Evolutionary conservation across 202 grass and related monocot species (phyloP).

Genomic region (Schoenoplectus tabernaemontani): DNA sequence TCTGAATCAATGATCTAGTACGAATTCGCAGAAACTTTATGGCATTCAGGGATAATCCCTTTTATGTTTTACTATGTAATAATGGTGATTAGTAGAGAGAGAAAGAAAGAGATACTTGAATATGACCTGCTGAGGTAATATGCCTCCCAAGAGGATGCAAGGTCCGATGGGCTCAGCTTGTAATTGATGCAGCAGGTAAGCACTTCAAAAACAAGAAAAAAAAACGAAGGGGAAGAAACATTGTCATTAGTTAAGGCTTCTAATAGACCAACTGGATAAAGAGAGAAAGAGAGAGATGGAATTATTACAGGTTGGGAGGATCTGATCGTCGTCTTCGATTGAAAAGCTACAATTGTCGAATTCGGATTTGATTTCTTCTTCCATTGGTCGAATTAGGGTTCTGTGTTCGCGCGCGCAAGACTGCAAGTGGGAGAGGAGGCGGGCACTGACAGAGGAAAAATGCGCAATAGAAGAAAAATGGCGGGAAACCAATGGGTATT

Average conservation of each 20-base stretch:
- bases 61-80: background rate
- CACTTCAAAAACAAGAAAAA: slow-evolving; percentile 32
- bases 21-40: background rate
- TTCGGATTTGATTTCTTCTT: slow-evolving; percentile 74
- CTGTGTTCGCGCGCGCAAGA: background rate
- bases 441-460: background rate
- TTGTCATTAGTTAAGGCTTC: background rate
- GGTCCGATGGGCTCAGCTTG: slow-evolving; percentile 69
- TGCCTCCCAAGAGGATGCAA: slow-evolving; percentile 84
- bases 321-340: slow-evolving; percentile 47
- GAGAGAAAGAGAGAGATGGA: background rate
- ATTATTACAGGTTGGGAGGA: slow-evolving; percentile 60
- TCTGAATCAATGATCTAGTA: background rate
- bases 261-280: background rate
- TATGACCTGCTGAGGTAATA: slow-evolving; percentile 83
- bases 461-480: slow-evolving; percentile 18
- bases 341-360: slow-evolving; percentile 68
- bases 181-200: slow-evolving; percentile 94
- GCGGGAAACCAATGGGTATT: slow-evolving; percentile 33
- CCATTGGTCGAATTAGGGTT: slow-evolving; percentile 35
- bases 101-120: background rate
- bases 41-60: background rate
- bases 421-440: background rate
- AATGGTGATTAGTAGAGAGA: background rate
- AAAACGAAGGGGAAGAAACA: background rate